These are phyloP conservation scores for Cercophora newfieldiana DNA, from an alignment of 495 filamentous ascomycete genomes.

Conservation along the genomic window DNA sequence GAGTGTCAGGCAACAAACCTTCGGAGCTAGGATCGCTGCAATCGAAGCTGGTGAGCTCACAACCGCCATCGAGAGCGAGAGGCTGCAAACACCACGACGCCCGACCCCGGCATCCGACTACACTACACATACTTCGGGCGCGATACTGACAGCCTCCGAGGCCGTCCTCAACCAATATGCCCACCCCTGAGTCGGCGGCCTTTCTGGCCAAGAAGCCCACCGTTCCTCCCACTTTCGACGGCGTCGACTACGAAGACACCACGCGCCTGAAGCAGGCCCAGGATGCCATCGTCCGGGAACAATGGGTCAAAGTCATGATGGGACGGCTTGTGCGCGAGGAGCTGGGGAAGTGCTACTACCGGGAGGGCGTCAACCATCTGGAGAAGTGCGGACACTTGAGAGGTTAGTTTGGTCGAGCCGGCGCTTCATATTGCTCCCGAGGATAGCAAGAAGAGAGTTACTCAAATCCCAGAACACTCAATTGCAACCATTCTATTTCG, in stretches of 20 bases:
- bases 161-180: slow-evolving; percentile 46
- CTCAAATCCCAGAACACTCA: neutral
- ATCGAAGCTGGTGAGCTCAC: neutral
- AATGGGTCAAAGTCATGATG: slow-evolving; percentile 99
- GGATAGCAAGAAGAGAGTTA: neutral
- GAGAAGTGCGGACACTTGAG: slow-evolving; percentile 92
- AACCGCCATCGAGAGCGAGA: neutral
- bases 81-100: neutral
- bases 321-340: slow-evolving; percentile 89
- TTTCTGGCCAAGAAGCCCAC: slow-evolving; percentile 95
- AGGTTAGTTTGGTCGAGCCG: slow-evolving; percentile 59
- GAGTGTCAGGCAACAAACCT: slow-evolving; percentile 4
- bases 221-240: slow-evolving; percentile 91
- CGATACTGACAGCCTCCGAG: neutral
- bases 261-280: slow-evolving; percentile 86
- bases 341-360: slow-evolving; percentile 90
- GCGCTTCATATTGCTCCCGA: neutral
- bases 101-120: neutral
- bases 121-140: neutral
- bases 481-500: neutral
- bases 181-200: slow-evolving; percentile 86
- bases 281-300: slow-evolving; percentile 90
- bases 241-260: slow-evolving; percentile 95
- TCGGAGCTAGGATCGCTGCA: slow-evolving; percentile 7
- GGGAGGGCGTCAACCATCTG: slow-evolving; percentile 94